Base-by-base conservation (phyloP, 1,284 basidiomycete genomes). In the Trichosporon sp. region DNA sequence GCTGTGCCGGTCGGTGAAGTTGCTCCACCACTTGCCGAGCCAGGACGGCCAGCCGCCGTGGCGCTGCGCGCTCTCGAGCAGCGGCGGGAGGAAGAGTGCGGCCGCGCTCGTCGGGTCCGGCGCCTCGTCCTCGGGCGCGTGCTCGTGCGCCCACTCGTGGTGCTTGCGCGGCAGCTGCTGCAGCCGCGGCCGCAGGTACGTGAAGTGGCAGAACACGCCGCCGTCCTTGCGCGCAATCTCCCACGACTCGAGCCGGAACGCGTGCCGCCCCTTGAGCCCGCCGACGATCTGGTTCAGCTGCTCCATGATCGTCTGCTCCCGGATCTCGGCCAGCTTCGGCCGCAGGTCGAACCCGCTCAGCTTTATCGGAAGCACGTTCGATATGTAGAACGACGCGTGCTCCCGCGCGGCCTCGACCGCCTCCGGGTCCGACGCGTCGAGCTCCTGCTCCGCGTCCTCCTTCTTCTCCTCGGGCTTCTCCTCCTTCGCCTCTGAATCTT, bases 181-280 rank as follows among this genome's bases (percentile, higher is more conserved):
- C 4, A 53, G 29, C 11, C 51, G 23, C 79, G 83, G 84, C 7
- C 83, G 81, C 23, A 82, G 82, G 76, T 91, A 95, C 23, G 86
- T 84, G 81, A 95, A 95, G 62, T 87, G 87, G 66, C 95, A 88
- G 78, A 95, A 95, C 3, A 93, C 90, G 8, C 95, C 94, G 53
- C 80, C 78, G 65, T 79, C 80, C 72, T 79, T 81, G 47, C 78
- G 65, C 44, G 78, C 77, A 27, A 83, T 76, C 70, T 83, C 82
- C 72, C 78, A 80, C 25, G 74, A 76, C 70, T 83, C 82, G 29
- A 83, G 73, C 32, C 74, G 72, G 68, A 82, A 83, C 15, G 73
- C 80, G 70, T 81, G 73, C 51, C 60, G 63, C 1, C 68, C 75
- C 44, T 67, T 69, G 18, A 84, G 74, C 11, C 78, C 77, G 12